Evolutionary conservation across 73 alveolate species (phyloP).

Genomic region (Uronychia binucleata): DNA sequence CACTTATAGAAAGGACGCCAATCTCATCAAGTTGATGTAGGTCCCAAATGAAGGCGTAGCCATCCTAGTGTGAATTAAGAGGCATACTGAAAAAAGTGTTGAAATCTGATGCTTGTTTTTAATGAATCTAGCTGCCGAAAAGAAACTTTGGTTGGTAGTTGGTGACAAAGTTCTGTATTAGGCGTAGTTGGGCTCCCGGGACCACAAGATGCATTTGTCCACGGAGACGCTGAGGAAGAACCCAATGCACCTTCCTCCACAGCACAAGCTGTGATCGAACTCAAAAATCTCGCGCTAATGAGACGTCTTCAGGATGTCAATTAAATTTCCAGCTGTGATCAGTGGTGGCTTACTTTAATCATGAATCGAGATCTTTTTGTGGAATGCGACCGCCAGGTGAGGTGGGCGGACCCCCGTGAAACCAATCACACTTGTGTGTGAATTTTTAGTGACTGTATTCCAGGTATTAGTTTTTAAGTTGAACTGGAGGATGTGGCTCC

Average conservation of each 20-base stretch:
- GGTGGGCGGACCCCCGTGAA: neutral
- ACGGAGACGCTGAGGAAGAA: neutral
- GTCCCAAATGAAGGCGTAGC: neutral
- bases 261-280: neutral
- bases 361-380: neutral
- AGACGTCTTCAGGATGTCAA: neutral
- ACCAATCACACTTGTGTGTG: neutral
- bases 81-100: neutral
- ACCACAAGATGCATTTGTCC: neutral
- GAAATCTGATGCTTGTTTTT: neutral
- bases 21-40: neutral
- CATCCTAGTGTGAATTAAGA: neutral
- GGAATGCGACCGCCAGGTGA: neutral
- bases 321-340: neutral
- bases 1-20: neutral
- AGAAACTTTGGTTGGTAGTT: neutral
- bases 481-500: neutral
- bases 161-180: neutral
- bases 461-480: neutral
- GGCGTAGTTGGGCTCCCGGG: neutral
- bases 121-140: neutral
- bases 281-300: neutral
- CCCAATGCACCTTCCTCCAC: neutral
- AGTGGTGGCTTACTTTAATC: neutral
- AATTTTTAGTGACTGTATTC: neutral